Evolutionary conservation across 1,284 basidiomycete species (phyloP), one percentile per base, ranked within the genome.

Genomic region (Irpex sp.): DNA sequence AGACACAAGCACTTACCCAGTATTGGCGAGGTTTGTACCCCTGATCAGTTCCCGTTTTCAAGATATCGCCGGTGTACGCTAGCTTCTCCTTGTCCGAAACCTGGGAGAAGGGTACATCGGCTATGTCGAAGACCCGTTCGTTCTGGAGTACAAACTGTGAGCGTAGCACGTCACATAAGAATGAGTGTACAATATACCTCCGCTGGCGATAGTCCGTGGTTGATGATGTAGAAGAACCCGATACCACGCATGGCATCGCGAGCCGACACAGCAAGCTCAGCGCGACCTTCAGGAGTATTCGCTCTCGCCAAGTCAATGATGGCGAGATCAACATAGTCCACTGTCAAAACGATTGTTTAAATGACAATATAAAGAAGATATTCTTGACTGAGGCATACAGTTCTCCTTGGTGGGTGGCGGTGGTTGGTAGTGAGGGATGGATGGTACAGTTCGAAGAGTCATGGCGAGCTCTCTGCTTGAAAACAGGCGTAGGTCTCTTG

Each of bases 311-410:
- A 74, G 68, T 92, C 89, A 63, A 92, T 82, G 59, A 84, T 79
- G 17, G 85, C 80, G 19, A 92, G 79, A 57, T 89, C 82, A 0
- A 86, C 90, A 76, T 85, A 90, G 47, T 88, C 83, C 74, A 89
- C 87, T 89, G 57, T 21, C 49, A 11, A 50, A 39, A n/a, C 8
- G n/a, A 26, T 26, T 26, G 26, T 26, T 55, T 3, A 21, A 1
- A 9, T 17, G 11, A 1, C 8, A 13, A 7, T 46, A 11, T n/a
- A 33, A 8, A 11, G 26, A 9, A 9, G 17, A 26, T 26, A 26
- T 26, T 26, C n/a, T 7, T 9, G 13, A 19, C 31, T 9, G 8
- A 64, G 26, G 26, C 72, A 55, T 49, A 72, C 72, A 51, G 8
- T 66, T 46, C 58, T 71, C 70, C 4, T 65, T 63, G 0, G 72